phyloP scores from a whole-genome alignment of 164 flowering plant species.

The Akebia trifoliata region DNA sequence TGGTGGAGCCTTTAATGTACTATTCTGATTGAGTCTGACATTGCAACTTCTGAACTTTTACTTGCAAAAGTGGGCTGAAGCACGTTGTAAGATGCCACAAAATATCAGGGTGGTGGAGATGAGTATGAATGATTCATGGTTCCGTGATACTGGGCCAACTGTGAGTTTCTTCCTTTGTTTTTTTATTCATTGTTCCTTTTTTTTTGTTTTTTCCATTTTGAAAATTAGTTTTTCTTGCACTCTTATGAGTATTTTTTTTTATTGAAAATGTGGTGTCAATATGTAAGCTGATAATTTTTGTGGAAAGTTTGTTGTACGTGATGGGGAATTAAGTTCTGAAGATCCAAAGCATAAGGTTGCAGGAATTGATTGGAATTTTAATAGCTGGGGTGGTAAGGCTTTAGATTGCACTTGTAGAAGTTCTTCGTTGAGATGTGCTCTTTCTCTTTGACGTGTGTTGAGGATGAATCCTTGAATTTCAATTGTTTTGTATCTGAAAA shows the following conservation, averaged over 20 bases:
- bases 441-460: no score
- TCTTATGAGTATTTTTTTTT: not conserved
- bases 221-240: no score
- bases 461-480: no score
- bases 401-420: not conserved
- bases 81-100: slow-evolving; percentile 58
- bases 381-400: slow-evolving; percentile 85
- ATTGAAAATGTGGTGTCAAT: not conserved
- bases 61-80: slow-evolving; percentile 65
- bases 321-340: slow-evolving; percentile 22
- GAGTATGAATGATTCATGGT: slow-evolving; percentile 94
- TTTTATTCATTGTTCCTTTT: not conserved
- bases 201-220: not conserved
- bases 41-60: not conserved
- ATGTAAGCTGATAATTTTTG: slow-evolving; percentile 15
- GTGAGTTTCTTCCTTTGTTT: slow-evolving; percentile 40
- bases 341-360: slow-evolving; percentile 39
- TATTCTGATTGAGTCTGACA: slow-evolving; percentile 1
- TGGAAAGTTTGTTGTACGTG: slow-evolving; percentile 61
- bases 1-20: not conserved
- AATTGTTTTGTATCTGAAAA: not conserved
- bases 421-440: not conserved
- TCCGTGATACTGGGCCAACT: slow-evolving; percentile 92
- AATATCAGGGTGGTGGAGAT: slow-evolving; percentile 74
- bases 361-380: slow-evolving; percentile 93